Conservation (phyloP, 129 eudicot genomes). For the Helianthus tuberosus region DNA sequence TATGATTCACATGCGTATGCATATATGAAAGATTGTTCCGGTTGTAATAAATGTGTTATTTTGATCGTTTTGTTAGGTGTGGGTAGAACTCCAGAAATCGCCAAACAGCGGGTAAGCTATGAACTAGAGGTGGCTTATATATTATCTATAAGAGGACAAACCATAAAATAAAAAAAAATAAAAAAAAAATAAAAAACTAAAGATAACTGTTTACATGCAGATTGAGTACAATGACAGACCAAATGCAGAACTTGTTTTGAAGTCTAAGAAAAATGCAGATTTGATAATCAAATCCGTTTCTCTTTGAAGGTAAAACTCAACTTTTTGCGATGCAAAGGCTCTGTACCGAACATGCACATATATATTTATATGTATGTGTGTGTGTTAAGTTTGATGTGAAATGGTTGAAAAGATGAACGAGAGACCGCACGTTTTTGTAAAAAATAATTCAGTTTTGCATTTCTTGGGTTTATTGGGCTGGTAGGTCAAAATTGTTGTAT, state of each 20-base stretch:
- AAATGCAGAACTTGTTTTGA: slow-evolving; percentile 81
- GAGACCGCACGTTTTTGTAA: neutral
- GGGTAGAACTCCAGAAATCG: slow-evolving; percentile 78
- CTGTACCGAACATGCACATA: neutral
- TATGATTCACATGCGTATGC: slow-evolving; percentile 1
- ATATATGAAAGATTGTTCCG: neutral
- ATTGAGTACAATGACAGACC: slow-evolving; percentile 85
- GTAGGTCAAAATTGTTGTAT: neutral
- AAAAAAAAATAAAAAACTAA: neutral
- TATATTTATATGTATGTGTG: neutral
- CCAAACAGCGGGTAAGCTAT: slow-evolving; percentile 76
- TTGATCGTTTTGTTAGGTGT: slow-evolving; percentile 49
- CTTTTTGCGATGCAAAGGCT: slow-evolving; percentile 3
- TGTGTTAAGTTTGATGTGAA: slow-evolving; percentile 10
- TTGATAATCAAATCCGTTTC: slow-evolving; percentile 75
- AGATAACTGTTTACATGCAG: slow-evolving; percentile 42
- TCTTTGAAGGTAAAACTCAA: slow-evolving; percentile 23
- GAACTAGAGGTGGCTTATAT: neutral
- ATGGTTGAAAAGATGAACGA: neutral
- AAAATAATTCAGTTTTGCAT: neutral
- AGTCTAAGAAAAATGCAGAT: slow-evolving; percentile 85
- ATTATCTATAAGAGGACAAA: slow-evolving; percentile 2
- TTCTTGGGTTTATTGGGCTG: neutral
- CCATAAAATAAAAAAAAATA: neutral
- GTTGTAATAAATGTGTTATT: neutral